These are phyloP conservation scores for Adansonia madagascariensis DNA, from an alignment of 441 rosid species.

Conservation along the genomic window DNA sequence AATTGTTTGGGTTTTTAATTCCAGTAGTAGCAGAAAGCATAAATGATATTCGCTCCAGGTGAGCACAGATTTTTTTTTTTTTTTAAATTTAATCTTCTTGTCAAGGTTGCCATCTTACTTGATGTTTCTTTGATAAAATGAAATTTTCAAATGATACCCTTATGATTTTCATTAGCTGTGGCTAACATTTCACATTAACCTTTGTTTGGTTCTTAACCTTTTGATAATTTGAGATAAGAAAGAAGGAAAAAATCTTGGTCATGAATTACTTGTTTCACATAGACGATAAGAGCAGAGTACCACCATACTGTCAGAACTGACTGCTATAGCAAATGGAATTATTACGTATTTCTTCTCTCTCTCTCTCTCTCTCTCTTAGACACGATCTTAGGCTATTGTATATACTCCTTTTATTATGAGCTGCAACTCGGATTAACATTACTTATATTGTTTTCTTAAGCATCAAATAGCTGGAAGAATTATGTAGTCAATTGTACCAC, in stretches of 20 bases:
- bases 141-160: not conserved
- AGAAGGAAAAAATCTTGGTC: not conserved
- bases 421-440: not conserved
- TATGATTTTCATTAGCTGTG: not conserved
- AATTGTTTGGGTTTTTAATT: not conserved
- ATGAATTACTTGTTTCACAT: not conserved
- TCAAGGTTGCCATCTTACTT: not conserved
- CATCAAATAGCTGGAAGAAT: not conserved
- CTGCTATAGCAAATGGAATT: not conserved
- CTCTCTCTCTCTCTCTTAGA: not conserved
- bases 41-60: not conserved
- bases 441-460: conserved; percentile 1
- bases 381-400: not conserved
- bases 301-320: not conserved
- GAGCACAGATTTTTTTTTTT: conserved; percentile 4
- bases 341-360: not conserved
- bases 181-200: not conserved
- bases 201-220: not conserved
- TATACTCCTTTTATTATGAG: not conserved
- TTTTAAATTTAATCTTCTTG: not conserved
- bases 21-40: not conserved
- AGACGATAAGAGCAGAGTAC: not conserved
- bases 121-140: conserved; percentile 5
- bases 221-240: not conserved
- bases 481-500: not conserved